phyloP scores from a whole-genome alignment of 805 yeast species.

The Millerago galiae region DNA sequence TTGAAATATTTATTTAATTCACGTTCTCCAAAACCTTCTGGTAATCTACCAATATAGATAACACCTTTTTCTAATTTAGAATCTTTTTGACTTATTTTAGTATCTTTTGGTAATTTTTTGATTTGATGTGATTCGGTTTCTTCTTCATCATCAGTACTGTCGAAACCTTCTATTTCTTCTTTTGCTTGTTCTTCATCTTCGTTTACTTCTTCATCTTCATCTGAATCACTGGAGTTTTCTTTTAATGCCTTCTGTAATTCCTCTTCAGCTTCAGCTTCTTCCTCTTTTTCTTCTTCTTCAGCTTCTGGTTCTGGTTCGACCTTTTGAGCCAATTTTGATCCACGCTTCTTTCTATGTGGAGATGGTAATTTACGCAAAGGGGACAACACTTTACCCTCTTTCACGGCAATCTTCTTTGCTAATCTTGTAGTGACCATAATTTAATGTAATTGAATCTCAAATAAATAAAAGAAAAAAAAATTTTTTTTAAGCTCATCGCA shows the following conservation, averaged over 20 bases:
- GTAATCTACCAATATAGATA: constrained; percentile 85
- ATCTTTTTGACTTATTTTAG: constrained; percentile 16
- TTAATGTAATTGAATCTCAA: no score
- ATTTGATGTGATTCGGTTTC: constrained; percentile 27
- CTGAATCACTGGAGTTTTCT: neutral
- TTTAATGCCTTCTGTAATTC: neutral
- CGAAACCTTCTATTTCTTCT: constrained; percentile 11
- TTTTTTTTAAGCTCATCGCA: neutral
- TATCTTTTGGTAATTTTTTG: constrained; percentile 17
- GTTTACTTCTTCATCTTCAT: constrained; percentile 7
- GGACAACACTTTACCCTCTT: constrained; percentile 5
- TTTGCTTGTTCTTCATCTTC: constrained; percentile 8
- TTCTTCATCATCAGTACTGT: constrained; percentile 16
- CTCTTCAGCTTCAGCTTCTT: constrained; percentile 5
- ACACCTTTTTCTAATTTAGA: constrained; percentile 46
- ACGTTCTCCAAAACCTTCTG: constrained; percentile 84
- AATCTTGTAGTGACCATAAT: constrained; percentile 6
- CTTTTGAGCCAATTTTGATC: constrained; percentile 1
- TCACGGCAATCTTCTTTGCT: constrained; percentile 5
- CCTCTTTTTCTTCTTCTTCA: constrained; percentile 16
- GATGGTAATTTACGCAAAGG: constrained; percentile 5
- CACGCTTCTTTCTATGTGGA: constrained; percentile 8
- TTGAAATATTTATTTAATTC: constrained; percentile 71
- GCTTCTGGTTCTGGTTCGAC: neutral
- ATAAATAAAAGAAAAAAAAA: no score